Evolutionary conservation across 2,329 filamentous ascomycete genomes (phyloP), one percentile per base, ranked within the genome.

Genomic region (Scedosporium dehoogii): DNA sequence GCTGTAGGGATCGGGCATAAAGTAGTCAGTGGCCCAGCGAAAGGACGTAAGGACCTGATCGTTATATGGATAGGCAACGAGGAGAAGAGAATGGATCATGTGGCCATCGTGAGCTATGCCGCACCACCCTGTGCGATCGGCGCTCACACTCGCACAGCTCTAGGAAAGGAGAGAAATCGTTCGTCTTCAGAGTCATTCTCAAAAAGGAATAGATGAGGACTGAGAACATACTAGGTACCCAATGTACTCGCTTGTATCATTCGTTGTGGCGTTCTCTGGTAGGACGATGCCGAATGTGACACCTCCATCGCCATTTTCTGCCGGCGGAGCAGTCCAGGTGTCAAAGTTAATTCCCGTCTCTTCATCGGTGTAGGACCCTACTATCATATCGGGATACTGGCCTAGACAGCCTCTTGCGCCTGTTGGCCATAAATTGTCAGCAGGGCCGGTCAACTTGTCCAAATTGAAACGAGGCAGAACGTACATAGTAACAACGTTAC

Each of bases 1-100:
- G 0, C 78, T 77, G 71, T 89, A 89, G 42, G 81, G 68, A 0
- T 77, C 76, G 0, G 87, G 87, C 64, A 78, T 75, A 27, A 78
- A 76, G 69, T 88, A 89, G 58, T 84, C 85, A 3, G 76, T 78
- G 3, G 82, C 78, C 67, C 80, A 85, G 61, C 81, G 78, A 71
- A 87, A 81, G 1, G 82, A 81, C 0, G 84, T 85, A 29, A 82
- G 73, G 59, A 87, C 75, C 42, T 81, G 70, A 16, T 76, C 74
- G 21, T 79, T 76, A 65, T 81, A 75, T 3, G 83, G 79, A 77
- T 82, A 87, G 2, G 81, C 81, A 66, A 85, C 73, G 16, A 88
- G 73, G 60, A 88, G 78, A 3, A 87, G 73, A 44, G 79, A 79
- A 65, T 79, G 79, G 6, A 78, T 81, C 85, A 88, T 88, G 58